Evolutionary conservation across 176 grass and related monocot species (phyloP).

Genomic region (Cocos nucifera): DNA sequence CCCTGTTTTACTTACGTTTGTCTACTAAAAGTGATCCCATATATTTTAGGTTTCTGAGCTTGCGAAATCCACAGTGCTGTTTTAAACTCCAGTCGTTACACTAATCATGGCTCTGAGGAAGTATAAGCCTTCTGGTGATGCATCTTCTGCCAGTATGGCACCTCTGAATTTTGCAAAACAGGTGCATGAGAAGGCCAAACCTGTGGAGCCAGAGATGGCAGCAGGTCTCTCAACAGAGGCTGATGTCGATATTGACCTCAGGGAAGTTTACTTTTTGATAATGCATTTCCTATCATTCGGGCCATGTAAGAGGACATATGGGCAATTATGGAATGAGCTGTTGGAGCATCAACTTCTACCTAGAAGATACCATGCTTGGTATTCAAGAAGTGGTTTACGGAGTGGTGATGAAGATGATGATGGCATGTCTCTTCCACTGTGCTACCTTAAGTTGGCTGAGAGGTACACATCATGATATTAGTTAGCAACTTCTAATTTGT

Average conservation of each 20-base stretch:
- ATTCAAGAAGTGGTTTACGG: conserved; percentile 51
- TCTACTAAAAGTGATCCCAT: conserved; percentile 6
- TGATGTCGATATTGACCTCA: conserved; percentile 69
- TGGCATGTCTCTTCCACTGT: conserved; percentile 83
- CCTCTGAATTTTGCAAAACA: conserved; percentile 58
- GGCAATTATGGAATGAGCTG: conserved; percentile 75
- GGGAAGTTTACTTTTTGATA: conserved; percentile 93
- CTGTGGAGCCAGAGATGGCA: conserved; percentile 32
- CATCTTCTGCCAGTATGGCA: conserved; percentile 31
- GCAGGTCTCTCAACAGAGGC: conserved; percentile 27
- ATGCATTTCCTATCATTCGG: conserved; percentile 92
- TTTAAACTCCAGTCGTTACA: conserved; percentile 23
- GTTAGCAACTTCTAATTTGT: too few relatives aligned
- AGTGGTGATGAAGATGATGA: conserved; percentile 88
- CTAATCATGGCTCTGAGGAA: conserved; percentile 62
- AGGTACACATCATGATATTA: conserved; percentile 34
- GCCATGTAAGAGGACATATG: conserved; percentile 68
- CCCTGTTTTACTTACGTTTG: conserved; percentile 7
- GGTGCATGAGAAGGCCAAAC: conserved; percentile 42
- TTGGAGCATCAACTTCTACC: conserved; percentile 75
- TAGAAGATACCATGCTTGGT: conserved; percentile 99
- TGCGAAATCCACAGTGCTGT: conserved; percentile 8
- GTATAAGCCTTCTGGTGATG: conserved; percentile 44
- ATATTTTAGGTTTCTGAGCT: conserved; percentile 2
- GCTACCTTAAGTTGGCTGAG: conserved; percentile 68